These are phyloP conservation scores for Ceratocystis variospora DNA, from an alignment of 2,329 filamentous ascomycete genomes.

Conservation along the genomic window DNA sequence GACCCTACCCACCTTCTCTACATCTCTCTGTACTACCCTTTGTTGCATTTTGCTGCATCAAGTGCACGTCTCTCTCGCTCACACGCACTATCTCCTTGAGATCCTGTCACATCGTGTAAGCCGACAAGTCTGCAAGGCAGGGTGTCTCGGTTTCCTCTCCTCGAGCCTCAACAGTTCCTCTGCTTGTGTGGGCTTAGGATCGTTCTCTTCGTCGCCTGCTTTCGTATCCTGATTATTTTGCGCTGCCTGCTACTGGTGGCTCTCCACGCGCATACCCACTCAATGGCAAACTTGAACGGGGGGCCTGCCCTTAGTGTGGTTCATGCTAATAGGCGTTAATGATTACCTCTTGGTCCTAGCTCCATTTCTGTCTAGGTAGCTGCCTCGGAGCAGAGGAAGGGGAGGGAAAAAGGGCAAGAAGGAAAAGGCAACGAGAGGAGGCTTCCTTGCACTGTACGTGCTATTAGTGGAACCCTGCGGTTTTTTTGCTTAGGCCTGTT, in stretches of 20 bases:
- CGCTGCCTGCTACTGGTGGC: too few species aligned
- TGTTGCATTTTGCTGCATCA: background rate
- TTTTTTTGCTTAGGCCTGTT: background rate
- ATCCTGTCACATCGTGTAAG: background rate
- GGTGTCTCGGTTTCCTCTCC: background rate
- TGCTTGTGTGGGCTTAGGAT: background rate
- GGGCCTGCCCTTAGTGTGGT: too few species aligned
- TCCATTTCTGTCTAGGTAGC: background rate
- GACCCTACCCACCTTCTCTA: background rate
- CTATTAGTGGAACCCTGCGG: background rate
- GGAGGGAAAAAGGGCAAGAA: background rate
- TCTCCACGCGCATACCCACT: too few species aligned
- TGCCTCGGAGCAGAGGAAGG: background rate
- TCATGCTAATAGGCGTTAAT: background rate
- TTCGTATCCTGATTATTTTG: background rate
- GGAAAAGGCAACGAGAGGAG: background rate
- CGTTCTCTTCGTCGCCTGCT: background rate
- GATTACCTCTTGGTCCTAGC: background rate
- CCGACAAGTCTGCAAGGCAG: background rate
- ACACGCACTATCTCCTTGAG: too few species aligned
- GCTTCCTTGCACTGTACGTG: background rate
- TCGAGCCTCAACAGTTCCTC: background rate
- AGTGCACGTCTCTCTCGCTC: background rate
- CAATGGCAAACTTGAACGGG: too few species aligned
- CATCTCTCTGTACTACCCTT: background rate